Evolutionary conservation across 208 protist genomes (phyloP), one percentile per base, ranked within the genome.

Genomic region (Crithidia bombi): DNA sequence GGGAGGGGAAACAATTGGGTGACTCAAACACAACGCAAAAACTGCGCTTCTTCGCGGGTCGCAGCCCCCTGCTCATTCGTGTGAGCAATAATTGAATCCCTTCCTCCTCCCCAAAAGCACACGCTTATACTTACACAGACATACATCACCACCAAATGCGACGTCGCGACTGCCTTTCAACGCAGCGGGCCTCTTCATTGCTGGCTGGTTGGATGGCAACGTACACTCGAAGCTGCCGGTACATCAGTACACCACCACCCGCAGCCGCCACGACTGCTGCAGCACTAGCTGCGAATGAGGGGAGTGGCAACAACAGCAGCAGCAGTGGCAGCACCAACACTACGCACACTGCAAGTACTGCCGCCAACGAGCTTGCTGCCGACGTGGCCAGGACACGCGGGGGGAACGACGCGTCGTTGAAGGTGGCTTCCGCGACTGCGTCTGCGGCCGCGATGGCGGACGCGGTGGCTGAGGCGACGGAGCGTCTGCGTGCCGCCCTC

Each of bases 401-500:
- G 17, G 43, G 43, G 2, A 47, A n/a, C 21, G 5, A 14, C 15
- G 15, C 15, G 43, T 21, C 28, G 19, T 7, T 30, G 15, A 36
- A 36, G 28, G 28, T 21, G 12, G 26, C 28, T 5, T 38, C 47
- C 17, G 4, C 25, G 12, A 23, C 39, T 35, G 3, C 58, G 0
- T 23, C 32, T 2, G 32, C 55, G 17, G 26, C 46, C 17, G 19
- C 46, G 23, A 38, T 56, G 17, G 14, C 52, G n/a, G 68, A 52
- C 55, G 46, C 62, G 41, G 46, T 71, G 50, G 38, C 41, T 28
- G 65, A 33, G 26, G 61, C 66, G 23, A 71, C 68, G 15, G 39
- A 62, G 47, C 61, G 69, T 11, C 43, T 80, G 58, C 75, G 75
- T 23, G 47, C 33, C 23, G 75, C 75, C 15, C 67, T 80, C 33